Percentiles rank a stretch among this genome's conserved stretches.
These are phyloP conservation scores for Wickerhamiella dianesei DNA, from an alignment of 805 yeast genomes.

Conservation along the genomic window DNA sequence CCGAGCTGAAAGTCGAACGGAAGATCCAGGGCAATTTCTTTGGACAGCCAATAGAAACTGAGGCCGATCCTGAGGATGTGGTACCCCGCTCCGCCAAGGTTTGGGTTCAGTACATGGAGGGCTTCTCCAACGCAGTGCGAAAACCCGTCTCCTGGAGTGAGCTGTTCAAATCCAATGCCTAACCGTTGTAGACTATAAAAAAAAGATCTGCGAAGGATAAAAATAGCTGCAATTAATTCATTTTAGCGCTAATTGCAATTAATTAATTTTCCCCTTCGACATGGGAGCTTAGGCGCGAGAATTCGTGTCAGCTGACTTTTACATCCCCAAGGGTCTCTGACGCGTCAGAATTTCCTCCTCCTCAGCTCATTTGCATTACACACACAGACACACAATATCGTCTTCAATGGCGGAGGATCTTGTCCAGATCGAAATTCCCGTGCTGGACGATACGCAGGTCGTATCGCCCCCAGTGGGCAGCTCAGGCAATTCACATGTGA, in stretches of 20 bases:
- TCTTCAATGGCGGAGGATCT: slow-evolving; percentile 28
- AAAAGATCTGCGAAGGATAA: too few relatives aligned
- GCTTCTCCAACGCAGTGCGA: slow-evolving; percentile 82
- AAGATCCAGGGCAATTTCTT: slow-evolving; percentile 10
- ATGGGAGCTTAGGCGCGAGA: too few relatives aligned
- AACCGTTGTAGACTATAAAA: too few relatives aligned
- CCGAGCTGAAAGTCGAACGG: neutral
- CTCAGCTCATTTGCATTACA: neutral
- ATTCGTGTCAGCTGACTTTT: too few relatives aligned
- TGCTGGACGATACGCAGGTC: slow-evolving; percentile 7
- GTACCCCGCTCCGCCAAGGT: slow-evolving; percentile 21
- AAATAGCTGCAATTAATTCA: too few relatives aligned
- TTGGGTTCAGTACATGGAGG: slow-evolving; percentile 90
- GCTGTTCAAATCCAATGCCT: slow-evolving; percentile 27
- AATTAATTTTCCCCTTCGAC: too few relatives aligned
- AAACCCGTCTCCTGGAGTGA: slow-evolving; percentile 68
- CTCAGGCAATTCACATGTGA: neutral
- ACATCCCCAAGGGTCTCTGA: neutral
- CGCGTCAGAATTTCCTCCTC: neutral
- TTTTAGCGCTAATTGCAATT: too few relatives aligned
- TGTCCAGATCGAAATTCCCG: slow-evolving; percentile 20
- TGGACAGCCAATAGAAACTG: slow-evolving; percentile 6
- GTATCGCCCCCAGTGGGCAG: neutral
- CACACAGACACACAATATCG: too few relatives aligned
- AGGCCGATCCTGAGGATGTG: slow-evolving; percentile 6